Conservation (phyloP, 179 eudicot species). For the Amaranthus tricolor region DNA sequence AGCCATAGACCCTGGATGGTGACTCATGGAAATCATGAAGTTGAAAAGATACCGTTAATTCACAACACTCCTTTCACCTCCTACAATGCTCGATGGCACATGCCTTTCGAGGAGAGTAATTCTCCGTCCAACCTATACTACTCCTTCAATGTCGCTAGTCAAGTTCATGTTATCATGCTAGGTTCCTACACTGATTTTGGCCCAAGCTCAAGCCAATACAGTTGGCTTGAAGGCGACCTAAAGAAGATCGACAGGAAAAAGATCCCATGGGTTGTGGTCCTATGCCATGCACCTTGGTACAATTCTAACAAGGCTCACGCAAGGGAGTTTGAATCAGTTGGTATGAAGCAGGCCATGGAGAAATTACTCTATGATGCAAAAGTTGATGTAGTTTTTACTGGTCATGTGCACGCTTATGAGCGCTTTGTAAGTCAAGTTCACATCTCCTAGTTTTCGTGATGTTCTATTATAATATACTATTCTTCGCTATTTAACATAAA, state of each 20-base stretch:
- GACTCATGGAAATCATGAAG: constrained; percentile 60
- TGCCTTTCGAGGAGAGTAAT: constrained; percentile 64
- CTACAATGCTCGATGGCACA: constrained; percentile 73
- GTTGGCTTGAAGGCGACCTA: constrained; percentile 59
- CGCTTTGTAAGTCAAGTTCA: constrained; percentile 54
- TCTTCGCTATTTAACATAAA: no score
- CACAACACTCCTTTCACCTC: constrained; percentile 35
- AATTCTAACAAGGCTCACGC: constrained; percentile 62
- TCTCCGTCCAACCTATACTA: constrained; percentile 67
- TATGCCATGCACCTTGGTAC: constrained; percentile 82
- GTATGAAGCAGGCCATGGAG: constrained; percentile 67
- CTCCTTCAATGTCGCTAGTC: constrained; percentile 61
- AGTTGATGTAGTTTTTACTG: constrained; percentile 61
- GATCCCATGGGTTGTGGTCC: constrained; percentile 67
- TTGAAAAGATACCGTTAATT: constrained; percentile 33
- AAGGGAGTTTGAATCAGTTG: constrained; percentile 49
- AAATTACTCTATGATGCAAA: constrained; percentile 49
- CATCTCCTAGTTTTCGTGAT: background rate
- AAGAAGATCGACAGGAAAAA: constrained; percentile 41
- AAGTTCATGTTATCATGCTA: constrained; percentile 70
- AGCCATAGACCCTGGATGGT: constrained; percentile 72
- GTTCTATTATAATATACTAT: background rate
- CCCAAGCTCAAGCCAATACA: constrained; percentile 50
- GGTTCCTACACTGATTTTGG: constrained; percentile 68
- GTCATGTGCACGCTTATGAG: constrained; percentile 89